Percentiles rank a stretch among this genome's conserved stretches.
phyloP scores from a whole-genome alignment of 495 filamentous ascomycete genomes.

The Podospora pseudocomata region DNA sequence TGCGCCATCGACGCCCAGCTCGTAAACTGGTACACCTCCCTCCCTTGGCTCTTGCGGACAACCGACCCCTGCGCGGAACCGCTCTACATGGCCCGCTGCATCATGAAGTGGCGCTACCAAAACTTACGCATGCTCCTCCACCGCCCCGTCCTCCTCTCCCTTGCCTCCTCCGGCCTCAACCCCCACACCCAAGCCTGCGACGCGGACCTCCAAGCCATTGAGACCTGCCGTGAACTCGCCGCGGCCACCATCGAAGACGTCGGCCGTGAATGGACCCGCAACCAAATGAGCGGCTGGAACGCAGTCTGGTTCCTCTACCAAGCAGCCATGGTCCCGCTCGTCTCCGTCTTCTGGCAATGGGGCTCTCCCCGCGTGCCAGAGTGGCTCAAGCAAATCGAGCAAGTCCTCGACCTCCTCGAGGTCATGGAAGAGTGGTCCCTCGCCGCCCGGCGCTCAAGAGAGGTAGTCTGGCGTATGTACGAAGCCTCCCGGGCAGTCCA shows the following conservation, averaged over 20 bases:
- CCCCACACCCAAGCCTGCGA: constrained; percentile 57
- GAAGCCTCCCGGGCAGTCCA: constrained; percentile 52
- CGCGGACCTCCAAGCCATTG: constrained; percentile 63
- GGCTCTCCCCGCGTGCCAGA: constrained; percentile 51
- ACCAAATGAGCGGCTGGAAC: constrained; percentile 78
- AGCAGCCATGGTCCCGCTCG: constrained; percentile 70
- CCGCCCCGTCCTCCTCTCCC: constrained; percentile 66
- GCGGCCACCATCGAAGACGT: constrained; percentile 70
- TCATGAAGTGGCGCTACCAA: constrained; percentile 81
- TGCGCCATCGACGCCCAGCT: constrained; percentile 63
- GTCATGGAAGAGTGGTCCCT: constrained; percentile 68
- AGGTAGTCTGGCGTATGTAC: constrained; percentile 66
- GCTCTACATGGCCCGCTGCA: constrained; percentile 62
- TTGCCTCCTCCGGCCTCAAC: constrained; percentile 62
- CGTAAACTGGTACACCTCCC: constrained; percentile 65
- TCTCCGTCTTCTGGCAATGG: constrained; percentile 66
- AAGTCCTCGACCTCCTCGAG: constrained; percentile 62
- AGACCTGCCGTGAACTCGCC: constrained; percentile 65
- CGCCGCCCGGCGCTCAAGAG: constrained; percentile 63
- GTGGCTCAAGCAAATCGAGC: constrained; percentile 65
- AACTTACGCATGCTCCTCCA: constrained; percentile 78
- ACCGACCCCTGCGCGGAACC: constrained; percentile 68
- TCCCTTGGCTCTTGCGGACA: constrained; percentile 66
- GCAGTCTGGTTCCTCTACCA: constrained; percentile 83
- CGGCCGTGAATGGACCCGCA: constrained; percentile 59